Evolutionary conservation across 148 eudicot species (phyloP), one percentile per base, ranked within the genome.

Genomic region (Dysphania ambrosioides): DNA sequence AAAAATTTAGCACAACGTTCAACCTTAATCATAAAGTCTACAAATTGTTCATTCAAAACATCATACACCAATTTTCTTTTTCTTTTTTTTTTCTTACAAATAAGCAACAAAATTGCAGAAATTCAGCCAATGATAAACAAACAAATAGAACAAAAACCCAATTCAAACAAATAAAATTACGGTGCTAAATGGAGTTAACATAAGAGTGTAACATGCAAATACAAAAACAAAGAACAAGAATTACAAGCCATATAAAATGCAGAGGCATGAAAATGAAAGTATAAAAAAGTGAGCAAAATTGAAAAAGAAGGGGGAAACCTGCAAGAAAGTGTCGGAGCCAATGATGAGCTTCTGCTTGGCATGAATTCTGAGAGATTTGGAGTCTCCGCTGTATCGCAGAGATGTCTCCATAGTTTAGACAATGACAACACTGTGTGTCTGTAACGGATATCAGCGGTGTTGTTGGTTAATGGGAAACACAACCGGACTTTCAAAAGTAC

Each of bases 351-450:
- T 95, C 82, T 95, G 85, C 77, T 92, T 95, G 79, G 96, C 97
- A 75, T 89, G 97, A 56, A 95, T 71, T 79, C 82, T 81, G 35
- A 94, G 86, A 68, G 91, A 77, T 76, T 84, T 90, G 12, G 91
- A 79, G 16, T 85, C 96, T 40, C 86, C 85, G 59, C 79, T 83
- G 73, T 86, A 92, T 58, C 98, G 73, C 1, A 95, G 82, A 10
- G 98, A 95, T 6, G 92, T 92, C 83, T 95, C 96, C 98, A 95
- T 95, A n/a, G n/a, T n/a, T n/a, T n/a, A n/a, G n/a, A n/a, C n/a
- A n/a, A n/a, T n/a, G n/a, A n/a, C n/a, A n/a, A n/a, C n/a, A n/a
- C n/a, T n/a, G n/a, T n/a, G n/a, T n/a, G n/a, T n/a, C n/a, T n/a
- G n/a, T n/a, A n/a, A n/a, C n/a, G n/a, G n/a, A n/a, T n/a, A n/a